A percentile compares a stretch with the other conserved stretches of the same genome.
phyloP scores from a whole-genome alignment of 768 basidiomycete species.

The Auriscalpium vulgare region DNA sequence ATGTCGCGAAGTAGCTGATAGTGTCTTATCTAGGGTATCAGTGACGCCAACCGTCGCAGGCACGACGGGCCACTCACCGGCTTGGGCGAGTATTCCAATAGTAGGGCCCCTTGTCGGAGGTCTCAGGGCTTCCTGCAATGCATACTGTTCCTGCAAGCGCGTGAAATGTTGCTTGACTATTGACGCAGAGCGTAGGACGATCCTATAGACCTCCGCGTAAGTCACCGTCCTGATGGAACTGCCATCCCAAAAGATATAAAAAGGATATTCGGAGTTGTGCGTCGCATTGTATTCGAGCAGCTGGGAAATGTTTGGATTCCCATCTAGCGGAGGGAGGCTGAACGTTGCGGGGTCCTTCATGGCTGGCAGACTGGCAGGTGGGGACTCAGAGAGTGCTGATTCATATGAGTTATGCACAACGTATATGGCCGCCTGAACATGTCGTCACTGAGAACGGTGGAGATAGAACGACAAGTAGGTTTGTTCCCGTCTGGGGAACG shows the following conservation, averaged over 20 bases:
- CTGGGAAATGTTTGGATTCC: slow-evolving; percentile 24
- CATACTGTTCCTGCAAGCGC: slow-evolving; percentile 1
- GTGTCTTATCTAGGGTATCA: neutral
- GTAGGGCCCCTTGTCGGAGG: slow-evolving; percentile 12
- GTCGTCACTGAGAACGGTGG: too few relatives aligned
- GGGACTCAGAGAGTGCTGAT: too few relatives aligned
- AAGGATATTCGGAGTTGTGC: slow-evolving; percentile 25
- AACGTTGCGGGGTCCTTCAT: slow-evolving; percentile 13
- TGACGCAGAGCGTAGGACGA: slow-evolving; percentile 20
- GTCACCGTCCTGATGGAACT: slow-evolving; percentile 12
- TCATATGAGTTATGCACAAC: too few relatives aligned
- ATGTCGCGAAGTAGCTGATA: slow-evolving; percentile 16
- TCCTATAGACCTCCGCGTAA: slow-evolving; percentile 21
- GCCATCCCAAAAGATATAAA: slow-evolving; percentile 21
- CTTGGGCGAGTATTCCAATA: slow-evolving; percentile 21
- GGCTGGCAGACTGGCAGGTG: too few relatives aligned
- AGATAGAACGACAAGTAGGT: too few relatives aligned
- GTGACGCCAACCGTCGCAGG: neutral
- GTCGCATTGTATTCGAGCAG: slow-evolving; percentile 28
- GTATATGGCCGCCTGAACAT: too few relatives aligned
- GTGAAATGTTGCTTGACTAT: slow-evolving; percentile 11
- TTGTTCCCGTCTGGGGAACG: too few relatives aligned
- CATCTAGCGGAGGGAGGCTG: slow-evolving; percentile 25
- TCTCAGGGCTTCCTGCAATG: neutral
- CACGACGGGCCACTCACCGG: slow-evolving; percentile 14